Percentiles rank a stretch among this genome's conserved stretches.
These are phyloP conservation scores for Senecio squalidus DNA, from an alignment of 140 eudicot species.

Conservation along the genomic window DNA sequence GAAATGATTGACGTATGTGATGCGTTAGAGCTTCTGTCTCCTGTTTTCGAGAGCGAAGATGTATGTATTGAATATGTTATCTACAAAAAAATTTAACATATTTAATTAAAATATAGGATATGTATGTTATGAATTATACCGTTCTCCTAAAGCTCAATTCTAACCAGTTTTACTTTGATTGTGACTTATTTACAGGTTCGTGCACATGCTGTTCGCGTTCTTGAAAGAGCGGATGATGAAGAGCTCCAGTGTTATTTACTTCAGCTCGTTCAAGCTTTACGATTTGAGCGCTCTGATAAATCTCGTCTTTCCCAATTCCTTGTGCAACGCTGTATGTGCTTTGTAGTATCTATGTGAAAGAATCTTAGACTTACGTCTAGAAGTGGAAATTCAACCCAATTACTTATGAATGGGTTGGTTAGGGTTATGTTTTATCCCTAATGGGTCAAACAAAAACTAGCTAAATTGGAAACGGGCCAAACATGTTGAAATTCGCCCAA, in stretches of 20 bases:
- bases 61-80: slow-evolving; percentile 29
- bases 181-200: slow-evolving; percentile 61
- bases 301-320: slow-evolving; percentile 94
- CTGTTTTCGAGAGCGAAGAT: slow-evolving; percentile 98
- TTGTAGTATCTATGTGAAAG: slow-evolving; percentile 7
- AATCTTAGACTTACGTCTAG: not conserved
- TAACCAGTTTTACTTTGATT: not conserved
- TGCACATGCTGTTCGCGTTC: slow-evolving; percentile 98
- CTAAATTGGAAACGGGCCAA: too few relatives aligned
- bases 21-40: slow-evolving; percentile 95
- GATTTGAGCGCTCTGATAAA: slow-evolving; percentile 95
- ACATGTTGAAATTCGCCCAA: too few relatives aligned
- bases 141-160: not conserved
- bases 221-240: slow-evolving; percentile 97
- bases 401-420: too few relatives aligned
- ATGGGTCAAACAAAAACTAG: too few relatives aligned
- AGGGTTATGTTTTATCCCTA: too few relatives aligned
- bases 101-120: not conserved
- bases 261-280: slow-evolving; percentile 95
- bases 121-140: not conserved
- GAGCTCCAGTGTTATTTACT: slow-evolving; percentile 97
- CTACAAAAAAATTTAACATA: not conserved
- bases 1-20: slow-evolving; percentile 93
- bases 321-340: slow-evolving; percentile 80
- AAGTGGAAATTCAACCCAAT: too few relatives aligned